Evolutionary conservation across 371 early-diverging fungal species (phyloP).

Genomic region (Funneliformis caledonium): DNA sequence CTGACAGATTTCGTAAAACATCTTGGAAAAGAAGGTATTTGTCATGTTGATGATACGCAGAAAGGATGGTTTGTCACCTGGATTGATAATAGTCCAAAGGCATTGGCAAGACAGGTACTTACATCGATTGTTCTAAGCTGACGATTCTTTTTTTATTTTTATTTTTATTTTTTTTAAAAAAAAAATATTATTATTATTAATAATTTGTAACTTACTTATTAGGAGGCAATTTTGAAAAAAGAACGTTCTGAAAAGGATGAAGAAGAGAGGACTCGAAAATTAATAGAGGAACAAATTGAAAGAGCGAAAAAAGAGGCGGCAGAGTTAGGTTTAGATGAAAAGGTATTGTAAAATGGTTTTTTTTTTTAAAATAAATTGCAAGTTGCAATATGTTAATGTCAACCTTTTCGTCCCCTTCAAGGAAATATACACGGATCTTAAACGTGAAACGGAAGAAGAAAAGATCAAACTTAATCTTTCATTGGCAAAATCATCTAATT

Average conservation of each 20-base stretch:
- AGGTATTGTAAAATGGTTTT: conserved; percentile 40
- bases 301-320: conserved; percentile 65
- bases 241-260: conserved; percentile 80
- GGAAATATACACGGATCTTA: conserved; percentile 62
- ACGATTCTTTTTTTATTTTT: too few species aligned
- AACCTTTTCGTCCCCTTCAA: conserved; percentile 5
- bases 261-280: conserved; percentile 79
- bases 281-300: conserved; percentile 84
- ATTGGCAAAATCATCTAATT: conserved; percentile 41
- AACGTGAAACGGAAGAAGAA: conserved; percentile 60
- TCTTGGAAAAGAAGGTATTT: conserved; percentile 84
- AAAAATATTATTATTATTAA: not conserved
- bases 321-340: conserved; percentile 48
- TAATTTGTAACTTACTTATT: conserved; percentile 21
- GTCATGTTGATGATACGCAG: conserved; percentile 88
- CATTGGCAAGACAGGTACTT: conserved; percentile 71
- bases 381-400: not conserved
- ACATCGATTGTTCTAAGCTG: not conserved
- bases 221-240: conserved; percentile 85
- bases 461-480: conserved; percentile 69
- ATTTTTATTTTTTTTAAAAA: not conserved
- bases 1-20: conserved; percentile 85
- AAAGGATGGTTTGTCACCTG: conserved; percentile 90
- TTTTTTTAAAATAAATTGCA: not conserved
- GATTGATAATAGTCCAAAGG: conserved; percentile 91